Base-by-base conservation (phyloP, 306 rosid species). In the Prunus campanulata region DNA sequence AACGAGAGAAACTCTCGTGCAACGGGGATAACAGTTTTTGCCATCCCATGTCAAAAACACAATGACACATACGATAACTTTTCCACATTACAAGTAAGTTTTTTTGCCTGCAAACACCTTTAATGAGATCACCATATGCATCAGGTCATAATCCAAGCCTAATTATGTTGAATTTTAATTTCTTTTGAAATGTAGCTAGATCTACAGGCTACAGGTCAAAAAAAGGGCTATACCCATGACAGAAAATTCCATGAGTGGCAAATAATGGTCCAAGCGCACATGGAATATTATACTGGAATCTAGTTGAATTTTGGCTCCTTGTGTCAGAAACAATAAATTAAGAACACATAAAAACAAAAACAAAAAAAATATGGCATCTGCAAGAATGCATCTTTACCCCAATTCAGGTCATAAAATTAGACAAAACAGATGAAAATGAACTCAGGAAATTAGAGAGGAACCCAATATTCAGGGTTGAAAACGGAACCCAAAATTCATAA, bases 141-240 rank as follows among this genome's bases (percentile, higher is more conserved):
- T 59, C 35, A 4, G 19, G 44, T 24, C 39, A 16, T 14, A 42
- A 25, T 7, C 48, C 39, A 42, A 24, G 46, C 7, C 54, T 19
- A 60, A 73, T 22, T 16, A 44, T 20, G n/a, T 11, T 52, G 39
- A 62, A 47, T 27, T 8, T 15, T 6, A 74, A 74, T 59, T 29
- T 59, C 11, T 3, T 59, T 9, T 72, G 49, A 73, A 59, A 25
- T 47, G 49, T 14, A 3, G 77, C 20, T 32, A 74, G 70, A 61
- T 61, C 78, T 74, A 61, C 48, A 29, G 60, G 19, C n/a, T 47
- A 74, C 60, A 61, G 2, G 46, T 74, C 77, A 27, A 61, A 11
- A 61, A 61, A 74, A 39, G 9, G 70, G 60, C 27, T n/a, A 35
- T 35, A 12, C 48, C 60, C 77, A 27, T 10, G 35, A 30, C n/a